Evolutionary conservation across 768 basidiomycete species (phyloP).

Genomic region (Podaxis pistillaris): DNA sequence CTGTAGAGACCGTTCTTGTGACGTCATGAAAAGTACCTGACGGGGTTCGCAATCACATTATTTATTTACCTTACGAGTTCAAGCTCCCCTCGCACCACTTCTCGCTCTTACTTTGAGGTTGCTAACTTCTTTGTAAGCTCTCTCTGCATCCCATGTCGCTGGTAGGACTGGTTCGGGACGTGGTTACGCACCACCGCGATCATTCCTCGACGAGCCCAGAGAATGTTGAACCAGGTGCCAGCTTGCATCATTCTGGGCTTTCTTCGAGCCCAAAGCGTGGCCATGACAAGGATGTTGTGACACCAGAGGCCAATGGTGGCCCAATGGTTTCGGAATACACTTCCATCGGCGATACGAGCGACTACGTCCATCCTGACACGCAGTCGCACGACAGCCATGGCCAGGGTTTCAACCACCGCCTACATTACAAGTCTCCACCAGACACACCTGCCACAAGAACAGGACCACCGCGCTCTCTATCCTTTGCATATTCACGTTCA

Average conservation of each 20-base stretch:
- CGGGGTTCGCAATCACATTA: background rate
- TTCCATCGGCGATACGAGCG: background rate
- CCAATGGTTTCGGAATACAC: background rate
- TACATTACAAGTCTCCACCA: constrained; percentile 29
- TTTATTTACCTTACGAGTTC: background rate
- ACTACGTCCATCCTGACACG: background rate
- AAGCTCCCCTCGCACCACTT: background rate
- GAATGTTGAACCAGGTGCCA: background rate
- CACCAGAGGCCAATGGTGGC: background rate
- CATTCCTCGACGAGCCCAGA: background rate
- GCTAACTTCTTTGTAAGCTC: background rate
- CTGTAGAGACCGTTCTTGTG: constrained; percentile 3
- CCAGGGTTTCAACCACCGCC: constrained; percentile 10
- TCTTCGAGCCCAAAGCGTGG: background rate
- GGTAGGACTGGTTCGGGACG: constrained; percentile 22
- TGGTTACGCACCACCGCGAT: background rate
- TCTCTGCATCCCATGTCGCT: constrained; percentile 24
- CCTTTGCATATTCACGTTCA: constrained; percentile 60
- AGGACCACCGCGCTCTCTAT: constrained; percentile 72
- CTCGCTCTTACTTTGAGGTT: background rate
- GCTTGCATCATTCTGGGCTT: background rate
- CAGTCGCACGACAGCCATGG: background rate
- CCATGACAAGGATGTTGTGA: background rate
- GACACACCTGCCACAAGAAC: constrained; percentile 64
- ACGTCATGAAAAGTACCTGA: constrained; percentile 12